Evolutionary conservation across 345 rosid genomes (phyloP), one percentile per base, ranked within the genome.

Genomic region (Mangifera indica): DNA sequence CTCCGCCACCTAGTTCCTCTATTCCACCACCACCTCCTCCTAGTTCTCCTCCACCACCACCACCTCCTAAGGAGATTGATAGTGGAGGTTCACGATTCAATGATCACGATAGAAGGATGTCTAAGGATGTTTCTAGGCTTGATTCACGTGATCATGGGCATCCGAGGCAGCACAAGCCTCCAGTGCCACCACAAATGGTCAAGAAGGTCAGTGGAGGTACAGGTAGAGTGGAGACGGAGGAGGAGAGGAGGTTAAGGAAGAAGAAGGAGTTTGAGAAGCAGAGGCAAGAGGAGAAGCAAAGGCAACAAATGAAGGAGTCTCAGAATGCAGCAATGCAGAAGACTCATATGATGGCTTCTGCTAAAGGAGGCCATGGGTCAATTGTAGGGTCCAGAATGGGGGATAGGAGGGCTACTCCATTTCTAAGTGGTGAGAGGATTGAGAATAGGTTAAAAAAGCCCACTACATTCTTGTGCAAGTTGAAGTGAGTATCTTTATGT

Each of bases 391-490:
- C 90, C 2, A 84, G 96, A 59, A 81, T 89, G 84, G 97, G 91
- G 69, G 98, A 95, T 75, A 86, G 87, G 82, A 87, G 88, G 79
- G 84, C 89, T 57, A 69, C 97, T 21, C 96, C 91, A 2, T 72
- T 95, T 56, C 68, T 92, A 69, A 83, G 86, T 24, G 83, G 85
- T 51, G 98, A 95, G 81, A 89, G 97, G 81, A 79, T 76, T 71
- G 97, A 92, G 81, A 95, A 95, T 79, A 88, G 97, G 85, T 81
- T 95, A 76, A 95, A 95, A 84, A 95, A 95, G 78, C 99, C 99
- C 21, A 95, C 98, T 21, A 95, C 99, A 6, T 95, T 95, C 76
- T 78, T 92, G 84, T 95, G 99, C 93, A 95, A 91, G 86, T 79
- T 95, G 85, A 92, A 95, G 99, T 95, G 84, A 86, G 97, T 89